Percentiles rank a stretch among this genome's conserved stretches.
These are phyloP conservation scores for Teunomyces lycoperdinae DNA, from an alignment of 805 yeast species.

Conservation along the genomic window DNA sequence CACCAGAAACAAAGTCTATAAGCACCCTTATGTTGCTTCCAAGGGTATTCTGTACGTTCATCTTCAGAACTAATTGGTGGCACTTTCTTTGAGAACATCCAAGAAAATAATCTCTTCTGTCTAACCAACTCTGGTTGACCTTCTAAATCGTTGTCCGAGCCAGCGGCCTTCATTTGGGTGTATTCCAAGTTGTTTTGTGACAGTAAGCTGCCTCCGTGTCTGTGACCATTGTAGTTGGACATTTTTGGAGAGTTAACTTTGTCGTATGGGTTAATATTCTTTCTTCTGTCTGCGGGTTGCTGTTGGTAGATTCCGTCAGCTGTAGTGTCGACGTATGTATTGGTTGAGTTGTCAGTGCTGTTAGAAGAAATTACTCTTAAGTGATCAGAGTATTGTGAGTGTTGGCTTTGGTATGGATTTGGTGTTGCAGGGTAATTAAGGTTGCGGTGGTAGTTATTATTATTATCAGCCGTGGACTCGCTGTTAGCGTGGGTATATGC, in stretches of 20 bases:
- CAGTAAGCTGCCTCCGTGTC: conserved; percentile 4
- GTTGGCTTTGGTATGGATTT: conserved; percentile 3
- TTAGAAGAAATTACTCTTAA: conserved; percentile 8
- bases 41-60: conserved; percentile 51
- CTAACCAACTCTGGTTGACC: conserved; percentile 25
- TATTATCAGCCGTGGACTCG: background rate
- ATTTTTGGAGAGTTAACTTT: background rate
- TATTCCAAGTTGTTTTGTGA: conserved; percentile 12
- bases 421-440: conserved; percentile 1
- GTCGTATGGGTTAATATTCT: background rate
- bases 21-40: conserved; percentile 37
- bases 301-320: conserved; percentile 6
- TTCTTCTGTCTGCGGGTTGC: conserved; percentile 7
- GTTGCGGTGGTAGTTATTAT: conserved; percentile 1
- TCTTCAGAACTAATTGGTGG: conserved; percentile 51
- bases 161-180: background rate
- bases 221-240: background rate
- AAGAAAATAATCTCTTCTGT: conserved; percentile 53
- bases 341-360: conserved; percentile 8
- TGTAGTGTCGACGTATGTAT: conserved; percentile 11
- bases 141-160: conserved; percentile 3
- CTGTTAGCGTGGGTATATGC: conserved; percentile 1
- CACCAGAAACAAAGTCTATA: conserved; percentile 40
- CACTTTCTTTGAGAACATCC: conserved; percentile 46
- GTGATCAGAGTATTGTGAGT: conserved; percentile 6